Evolutionary conservation across 1,284 basidiomycete species (phyloP), one percentile per base, ranked within the genome.

Genomic region (Cerioporus squamosus): DNA sequence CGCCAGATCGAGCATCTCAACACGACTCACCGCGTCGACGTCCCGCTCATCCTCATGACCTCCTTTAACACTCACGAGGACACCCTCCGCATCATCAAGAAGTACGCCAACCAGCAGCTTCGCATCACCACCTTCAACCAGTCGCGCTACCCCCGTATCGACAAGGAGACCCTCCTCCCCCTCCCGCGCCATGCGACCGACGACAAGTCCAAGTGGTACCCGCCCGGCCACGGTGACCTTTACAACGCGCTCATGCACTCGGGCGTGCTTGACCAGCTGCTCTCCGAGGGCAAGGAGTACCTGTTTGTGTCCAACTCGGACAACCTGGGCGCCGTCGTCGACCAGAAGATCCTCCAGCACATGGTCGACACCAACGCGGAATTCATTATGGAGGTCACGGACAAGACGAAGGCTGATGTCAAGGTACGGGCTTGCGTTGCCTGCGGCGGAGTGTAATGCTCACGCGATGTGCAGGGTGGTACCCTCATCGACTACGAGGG

Each of bases 341-440:
- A 95, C 71, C 85, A 93, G 70, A 82, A 80, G 62, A 95, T 94
- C 69, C 77, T 94, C 57, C 90, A 95, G 75, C 93, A 95, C 77
- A 96, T 97, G 91, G 90, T 95, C 59, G 88, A 95, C 69, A 83
- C 85, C 14, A 81, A 90, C 68, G 87, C 93, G 50, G 94, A 97
- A 78, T 97, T 97, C 81, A 75, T 98, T 73, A 97, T 97, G 95
- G 97, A 99, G 79, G 95, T 99, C 65, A 99, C 97, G 4, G 96
- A 99, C 84, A 99, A 99, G 88, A 99, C 97, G 74, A 99, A 99
- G 84, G 97, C 97, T 59, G 97, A 99, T 76, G 91, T 99, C 80
- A 99, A 99, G 83, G 70, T 81, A 76, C 15, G 55, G 55, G 3
- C 15, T 23, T 31, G 20, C 9, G 14, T 23, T 29, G 23, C 14